Percentiles rank a stretch among this genome's conserved stretches.
Conservation (phyloP, 2,329 filamentous ascomycete genomes). For the Cytospora mali region DNA sequence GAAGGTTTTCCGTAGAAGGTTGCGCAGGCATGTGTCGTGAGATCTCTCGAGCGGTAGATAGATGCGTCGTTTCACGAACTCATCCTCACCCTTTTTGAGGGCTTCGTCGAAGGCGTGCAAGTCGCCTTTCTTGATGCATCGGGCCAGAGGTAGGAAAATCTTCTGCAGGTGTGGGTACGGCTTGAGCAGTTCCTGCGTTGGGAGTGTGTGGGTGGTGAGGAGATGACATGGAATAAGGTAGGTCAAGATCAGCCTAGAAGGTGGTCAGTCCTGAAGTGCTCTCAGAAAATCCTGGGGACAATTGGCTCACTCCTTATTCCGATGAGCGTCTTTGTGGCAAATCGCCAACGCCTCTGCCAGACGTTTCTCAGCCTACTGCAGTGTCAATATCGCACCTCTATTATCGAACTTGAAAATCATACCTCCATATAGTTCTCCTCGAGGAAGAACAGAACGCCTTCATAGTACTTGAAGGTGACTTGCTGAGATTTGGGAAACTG, state of each 20-base stretch:
- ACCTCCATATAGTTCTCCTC: conserved; percentile 90
- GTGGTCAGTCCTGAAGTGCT: conserved; percentile 31
- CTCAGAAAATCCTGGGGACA: background rate
- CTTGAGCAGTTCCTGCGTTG: conserved; percentile 69
- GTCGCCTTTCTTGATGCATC: conserved; percentile 80
- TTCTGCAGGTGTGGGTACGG: conserved; percentile 75
- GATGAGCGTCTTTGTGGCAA: conserved; percentile 71
- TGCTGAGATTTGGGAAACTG: conserved; percentile 86
- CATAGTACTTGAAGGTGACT: conserved; percentile 95
- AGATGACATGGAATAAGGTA: conserved; percentile 95
- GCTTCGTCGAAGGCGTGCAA: conserved; percentile 83
- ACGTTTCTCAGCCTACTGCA: conserved; percentile 70
- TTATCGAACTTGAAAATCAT: conserved; percentile 29
- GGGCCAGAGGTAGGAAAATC: conserved; percentile 76
- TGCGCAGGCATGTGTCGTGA: conserved; percentile 88
- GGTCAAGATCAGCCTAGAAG: conserved; percentile 76
- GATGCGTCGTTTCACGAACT: conserved; percentile 89
- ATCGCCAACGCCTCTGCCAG: conserved; percentile 80
- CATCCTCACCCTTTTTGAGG: conserved; percentile 79
- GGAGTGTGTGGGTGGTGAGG: conserved; percentile 83
- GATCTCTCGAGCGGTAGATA: conserved; percentile 93
- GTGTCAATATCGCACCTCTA: background rate
- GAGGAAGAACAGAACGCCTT: conserved; percentile 89
- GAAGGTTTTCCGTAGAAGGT: conserved; percentile 90
- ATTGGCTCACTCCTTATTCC: conserved; percentile 75